phyloP scores from a whole-genome alignment of 768 basidiomycete genomes.

The Boletales sp. region DNA sequence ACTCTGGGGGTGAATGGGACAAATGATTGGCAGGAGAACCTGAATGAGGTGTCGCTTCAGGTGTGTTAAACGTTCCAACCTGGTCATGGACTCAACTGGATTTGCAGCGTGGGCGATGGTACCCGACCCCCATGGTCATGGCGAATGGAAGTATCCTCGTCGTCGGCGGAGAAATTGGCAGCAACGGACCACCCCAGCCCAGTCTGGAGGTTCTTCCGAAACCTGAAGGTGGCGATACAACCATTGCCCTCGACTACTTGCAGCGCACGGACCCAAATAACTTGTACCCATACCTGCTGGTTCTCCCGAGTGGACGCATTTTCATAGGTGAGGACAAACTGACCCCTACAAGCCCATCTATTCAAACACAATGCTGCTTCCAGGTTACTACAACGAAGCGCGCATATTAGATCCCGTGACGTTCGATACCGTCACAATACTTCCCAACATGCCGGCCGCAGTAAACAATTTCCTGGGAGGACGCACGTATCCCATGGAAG shows the following conservation, averaged over 20 bases:
- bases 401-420: conserved; percentile 66
- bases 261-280: conserved; percentile 75
- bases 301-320: conserved; percentile 65
- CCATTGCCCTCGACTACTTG: conserved; percentile 61
- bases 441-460: conserved; percentile 74
- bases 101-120: conserved; percentile 64
- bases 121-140: conserved; percentile 63
- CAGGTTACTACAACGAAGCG: conserved; percentile 80
- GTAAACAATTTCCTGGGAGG: conserved; percentile 72
- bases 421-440: conserved; percentile 52
- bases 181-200: conserved; percentile 62
- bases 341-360: not conserved
- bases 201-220: conserved; percentile 71
- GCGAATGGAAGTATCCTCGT: conserved; percentile 73
- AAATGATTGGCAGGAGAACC: conserved; percentile 79
- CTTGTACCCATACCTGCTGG: conserved; percentile 71
- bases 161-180: conserved; percentile 71
- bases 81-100: no score
- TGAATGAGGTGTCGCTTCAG: conserved; percentile 54
- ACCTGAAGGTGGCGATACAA: conserved; percentile 59
- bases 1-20: conserved; percentile 65
- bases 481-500: conserved; percentile 76
- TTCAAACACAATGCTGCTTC: not conserved
- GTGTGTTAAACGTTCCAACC: conserved; percentile 28
- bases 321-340: conserved; percentile 58